These are phyloP conservation scores for Wickerhamomyces subpelliculosus DNA, from an alignment of 805 yeast species.

Conservation along the genomic window DNA sequence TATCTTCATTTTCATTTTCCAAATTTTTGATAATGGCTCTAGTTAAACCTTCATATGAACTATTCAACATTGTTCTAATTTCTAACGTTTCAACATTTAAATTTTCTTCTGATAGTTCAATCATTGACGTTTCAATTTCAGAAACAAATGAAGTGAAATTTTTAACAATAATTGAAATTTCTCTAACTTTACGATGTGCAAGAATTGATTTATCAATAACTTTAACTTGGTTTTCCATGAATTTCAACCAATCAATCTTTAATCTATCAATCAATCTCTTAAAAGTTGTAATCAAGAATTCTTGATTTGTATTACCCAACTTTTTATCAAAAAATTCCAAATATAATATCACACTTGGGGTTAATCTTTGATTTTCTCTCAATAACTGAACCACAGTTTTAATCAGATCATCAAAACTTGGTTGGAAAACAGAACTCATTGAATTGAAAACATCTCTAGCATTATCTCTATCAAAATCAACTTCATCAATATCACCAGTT, in stretches of 20 bases:
- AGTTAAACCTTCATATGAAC: conserved; percentile 23
- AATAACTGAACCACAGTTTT: conserved; percentile 27
- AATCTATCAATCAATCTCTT: conserved; percentile 46
- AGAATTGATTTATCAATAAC: conserved; percentile 31
- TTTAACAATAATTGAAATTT: conserved; percentile 37
- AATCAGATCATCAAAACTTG: conserved; percentile 22
- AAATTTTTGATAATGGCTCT: conserved; percentile 25
- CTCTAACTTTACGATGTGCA: conserved; percentile 30
- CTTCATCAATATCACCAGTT: conserved; percentile 26
- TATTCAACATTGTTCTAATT: conserved; percentile 20
- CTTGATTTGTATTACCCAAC: conserved; percentile 52
- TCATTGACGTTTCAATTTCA: conserved; percentile 27
- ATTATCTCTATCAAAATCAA: conserved; percentile 39
- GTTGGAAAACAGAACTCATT: conserved; percentile 40
- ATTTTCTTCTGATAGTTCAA: conserved; percentile 1
- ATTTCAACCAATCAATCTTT: conserved; percentile 50
- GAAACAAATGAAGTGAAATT: conserved; percentile 41
- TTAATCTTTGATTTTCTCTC: conserved; percentile 31
- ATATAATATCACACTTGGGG: conserved; percentile 35
- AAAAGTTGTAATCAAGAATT: conserved; percentile 46
- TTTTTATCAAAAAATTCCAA: conserved; percentile 33
- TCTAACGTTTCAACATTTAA: conserved; percentile 5
- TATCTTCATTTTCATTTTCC: conserved; percentile 19
- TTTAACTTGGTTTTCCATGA: conserved; percentile 46
- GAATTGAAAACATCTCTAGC: conserved; percentile 40